Conservation (phyloP, 2,329 filamentous ascomycete species). For the Cordyceps sp. region DNA sequence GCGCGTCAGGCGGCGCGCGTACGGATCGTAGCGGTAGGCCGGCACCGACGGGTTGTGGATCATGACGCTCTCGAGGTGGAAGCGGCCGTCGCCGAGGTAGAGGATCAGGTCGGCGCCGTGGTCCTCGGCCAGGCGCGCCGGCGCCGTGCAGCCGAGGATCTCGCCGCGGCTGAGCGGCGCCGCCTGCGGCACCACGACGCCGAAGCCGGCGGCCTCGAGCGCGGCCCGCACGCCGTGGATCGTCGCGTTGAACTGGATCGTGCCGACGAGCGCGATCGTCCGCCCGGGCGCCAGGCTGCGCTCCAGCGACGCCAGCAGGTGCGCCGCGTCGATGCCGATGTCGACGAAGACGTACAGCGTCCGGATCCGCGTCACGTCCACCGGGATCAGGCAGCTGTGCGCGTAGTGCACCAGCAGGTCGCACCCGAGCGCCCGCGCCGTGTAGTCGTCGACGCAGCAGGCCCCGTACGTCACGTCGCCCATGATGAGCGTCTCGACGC, state of each 20-base stretch:
- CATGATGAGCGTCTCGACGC: slow-evolving; percentile 91
- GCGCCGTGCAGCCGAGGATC: slow-evolving; percentile 93
- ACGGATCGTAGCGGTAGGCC: slow-evolving; percentile 93
- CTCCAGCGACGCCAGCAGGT: slow-evolving; percentile 73
- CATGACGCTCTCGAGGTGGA: slow-evolving; percentile 97
- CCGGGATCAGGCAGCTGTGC: slow-evolving; percentile 89
- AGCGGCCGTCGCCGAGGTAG: slow-evolving; percentile 82
- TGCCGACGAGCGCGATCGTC: slow-evolving; percentile 83
- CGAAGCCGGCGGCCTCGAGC: slow-evolving; percentile 73
- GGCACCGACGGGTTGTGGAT: slow-evolving; percentile 88
- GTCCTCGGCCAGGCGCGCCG: slow-evolving; percentile 47
- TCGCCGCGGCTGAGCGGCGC: slow-evolving; percentile 86
- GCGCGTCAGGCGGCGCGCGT: slow-evolving; percentile 77
- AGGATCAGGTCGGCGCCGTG: slow-evolving; percentile 59
- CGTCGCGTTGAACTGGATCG: slow-evolving; percentile 97
- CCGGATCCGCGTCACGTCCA: slow-evolving; percentile 92
- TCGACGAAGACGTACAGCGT: slow-evolving; percentile 97
- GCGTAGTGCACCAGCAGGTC: slow-evolving; percentile 94
- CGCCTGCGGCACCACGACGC: slow-evolving; percentile 78
- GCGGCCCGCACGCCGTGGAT: slow-evolving; percentile 69
- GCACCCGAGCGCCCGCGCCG: slow-evolving; percentile 81
- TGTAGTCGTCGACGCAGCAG: slow-evolving; percentile 98
- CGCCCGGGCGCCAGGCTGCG: slow-evolving; percentile 77
- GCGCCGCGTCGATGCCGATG: slow-evolving; percentile 83
- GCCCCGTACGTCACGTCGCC: slow-evolving; percentile 97